phyloP scores from a whole-genome alignment of 1,139 yeast genomes.

The Suhomyces guaymorum region DNA sequence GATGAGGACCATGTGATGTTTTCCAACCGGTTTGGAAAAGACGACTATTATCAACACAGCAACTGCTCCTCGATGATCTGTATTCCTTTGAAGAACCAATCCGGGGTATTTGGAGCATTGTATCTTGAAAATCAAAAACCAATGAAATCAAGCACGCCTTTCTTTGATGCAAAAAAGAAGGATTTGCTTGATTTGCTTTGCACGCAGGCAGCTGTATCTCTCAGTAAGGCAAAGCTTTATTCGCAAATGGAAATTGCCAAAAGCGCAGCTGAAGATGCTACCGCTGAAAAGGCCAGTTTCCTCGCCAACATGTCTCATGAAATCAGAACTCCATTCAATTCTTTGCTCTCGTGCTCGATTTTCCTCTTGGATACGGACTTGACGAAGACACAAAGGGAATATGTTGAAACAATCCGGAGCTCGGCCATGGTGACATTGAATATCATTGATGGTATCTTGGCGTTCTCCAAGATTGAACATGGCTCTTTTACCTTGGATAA shows the following conservation, averaged over 20 bases:
- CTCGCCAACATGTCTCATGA: constrained; percentile 64
- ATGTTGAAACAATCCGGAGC: constrained; percentile 54
- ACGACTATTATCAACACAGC: constrained; percentile 42
- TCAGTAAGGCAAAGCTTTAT: constrained; percentile 50
- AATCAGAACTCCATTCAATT: constrained; percentile 60
- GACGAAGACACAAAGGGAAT: constrained; percentile 50
- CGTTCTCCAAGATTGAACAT: constrained; percentile 58
- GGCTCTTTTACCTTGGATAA: constrained; percentile 51
- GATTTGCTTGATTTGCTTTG: constrained; percentile 50
- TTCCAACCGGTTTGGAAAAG: constrained; percentile 37
- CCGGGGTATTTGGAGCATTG: constrained; percentile 48
- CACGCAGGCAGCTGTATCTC: constrained; percentile 56
- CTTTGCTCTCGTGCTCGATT: constrained; percentile 55
- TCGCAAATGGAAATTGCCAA: constrained; percentile 55
- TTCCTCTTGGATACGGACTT: constrained; percentile 53
- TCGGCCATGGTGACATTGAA: constrained; percentile 56
- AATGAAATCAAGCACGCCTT: constrained; percentile 10
- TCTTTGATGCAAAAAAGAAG: constrained; percentile 36
- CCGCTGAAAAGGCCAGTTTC: constrained; percentile 59
- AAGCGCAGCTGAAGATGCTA: constrained; percentile 59
- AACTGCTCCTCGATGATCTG: constrained; percentile 43
- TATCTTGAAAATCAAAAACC: constrained; percentile 44
- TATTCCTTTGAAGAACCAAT: constrained; percentile 48
- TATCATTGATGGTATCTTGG: constrained; percentile 58
- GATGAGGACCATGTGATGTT: constrained; percentile 40